Evolutionary conservation across 2,329 filamentous ascomycete species (phyloP), one percentile per base, ranked within the genome.

Genomic region (Curvularia verruculosa): DNA sequence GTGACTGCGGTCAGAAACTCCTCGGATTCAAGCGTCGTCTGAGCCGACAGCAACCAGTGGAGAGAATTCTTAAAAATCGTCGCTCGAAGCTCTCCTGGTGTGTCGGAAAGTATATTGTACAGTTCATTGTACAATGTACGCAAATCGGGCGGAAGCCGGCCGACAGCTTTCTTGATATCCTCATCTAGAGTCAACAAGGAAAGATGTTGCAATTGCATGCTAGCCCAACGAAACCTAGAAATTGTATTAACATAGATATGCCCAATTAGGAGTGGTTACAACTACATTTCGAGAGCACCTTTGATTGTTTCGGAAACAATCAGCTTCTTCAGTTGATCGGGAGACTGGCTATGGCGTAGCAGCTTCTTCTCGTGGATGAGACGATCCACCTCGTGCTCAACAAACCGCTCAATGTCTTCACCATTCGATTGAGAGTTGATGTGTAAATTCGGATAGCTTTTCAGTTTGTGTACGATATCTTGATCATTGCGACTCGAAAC

Each of bases 401-500:
- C 43, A 45, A 45, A 45, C 8, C n/a, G n/a, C 9, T 9, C 9
- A 21, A 45, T 45, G 18, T 31, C 43, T 6, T 6, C 21, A 1
- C 6, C 3, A 5, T 45, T 31, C 26, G 18, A 18, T n/a, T 2
- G 2, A 21, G 43, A 45, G 26, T 45, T 19, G 26, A 45, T 45
- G 6, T 31, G 15, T 2, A 75, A 37, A 56, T 76, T 72, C 40
- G 65, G 70, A 26, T 55, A 64, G 9, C 54, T 21, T 10, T 51
- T 45, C 12, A 76, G 58, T 23, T 50, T 46, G 13, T 52, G 45
- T 6, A 56, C 45, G 24, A 66, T 63, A 34, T 68, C 58, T 28
- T 56, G 34, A 36, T 76, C 69, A 47, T 75, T 64, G 3, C 75
- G 64, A 58, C 75, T 78, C 2, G 73, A 74, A 8, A 78, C 54